phyloP scores from a whole-genome alignment of 495 filamentous ascomycete species.

The Aspergillus taichungensis region DNA sequence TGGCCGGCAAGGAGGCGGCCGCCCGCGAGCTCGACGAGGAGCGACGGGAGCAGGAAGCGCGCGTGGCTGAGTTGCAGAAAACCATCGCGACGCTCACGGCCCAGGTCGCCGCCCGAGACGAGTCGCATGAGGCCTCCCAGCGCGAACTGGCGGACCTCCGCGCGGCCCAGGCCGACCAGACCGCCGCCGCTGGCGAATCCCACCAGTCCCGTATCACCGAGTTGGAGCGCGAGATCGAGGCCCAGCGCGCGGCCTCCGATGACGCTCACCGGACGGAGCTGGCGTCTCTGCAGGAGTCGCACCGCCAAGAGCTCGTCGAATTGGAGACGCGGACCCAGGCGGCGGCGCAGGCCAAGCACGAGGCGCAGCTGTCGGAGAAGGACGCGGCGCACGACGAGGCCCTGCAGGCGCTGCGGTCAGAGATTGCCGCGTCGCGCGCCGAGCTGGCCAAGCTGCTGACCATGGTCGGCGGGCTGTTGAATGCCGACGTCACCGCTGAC shows the following conservation, averaged over 20 bases:
- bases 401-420: constrained; percentile 53
- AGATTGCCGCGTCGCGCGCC: constrained; percentile 61
- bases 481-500: constrained; percentile 39
- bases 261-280: constrained; percentile 46
- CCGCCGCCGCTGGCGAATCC: constrained; percentile 30
- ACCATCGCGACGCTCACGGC: constrained; percentile 74
- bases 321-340: constrained; percentile 32
- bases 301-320: constrained; percentile 43
- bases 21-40: constrained; percentile 43
- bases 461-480: constrained; percentile 40
- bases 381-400: constrained; percentile 50
- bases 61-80: constrained; percentile 56
- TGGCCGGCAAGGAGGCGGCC: constrained; percentile 37
- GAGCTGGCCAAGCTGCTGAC: constrained; percentile 55
- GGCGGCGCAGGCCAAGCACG: constrained; percentile 36
- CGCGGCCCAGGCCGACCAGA: constrained; percentile 19
- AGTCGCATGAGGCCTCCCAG: constrained; percentile 50
- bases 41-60: constrained; percentile 50
- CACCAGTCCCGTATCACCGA: constrained; percentile 46
- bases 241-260: constrained; percentile 41
- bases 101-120: constrained; percentile 58
- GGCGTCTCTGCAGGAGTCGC: constrained; percentile 43
- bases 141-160: constrained; percentile 43
- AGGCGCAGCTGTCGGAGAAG: constrained; percentile 36
- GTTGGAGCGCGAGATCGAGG: constrained; percentile 48